Evolutionary conservation across 306 rosid species (phyloP).

Genomic region (Elaeagnus macrophylla): DNA sequence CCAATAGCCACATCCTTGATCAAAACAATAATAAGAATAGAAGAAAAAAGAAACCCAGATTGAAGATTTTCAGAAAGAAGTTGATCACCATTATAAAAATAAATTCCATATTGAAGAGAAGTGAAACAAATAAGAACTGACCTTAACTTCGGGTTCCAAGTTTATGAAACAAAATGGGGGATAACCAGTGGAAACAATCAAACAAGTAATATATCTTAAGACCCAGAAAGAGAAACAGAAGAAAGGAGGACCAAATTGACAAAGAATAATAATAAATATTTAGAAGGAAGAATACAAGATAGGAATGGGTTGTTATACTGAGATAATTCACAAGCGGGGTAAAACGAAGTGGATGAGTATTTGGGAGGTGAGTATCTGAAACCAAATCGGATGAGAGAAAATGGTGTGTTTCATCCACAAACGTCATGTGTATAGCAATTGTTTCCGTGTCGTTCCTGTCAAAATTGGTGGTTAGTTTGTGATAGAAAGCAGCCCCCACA

Average conservation of each 20-base stretch:
- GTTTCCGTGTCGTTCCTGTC: too few species aligned
- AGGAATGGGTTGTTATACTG: conserved; percentile 24
- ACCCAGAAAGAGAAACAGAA: conserved; percentile 20
- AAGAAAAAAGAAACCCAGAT: too few species aligned
- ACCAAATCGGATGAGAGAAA: conserved; percentile 47
- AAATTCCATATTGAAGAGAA: neutral
- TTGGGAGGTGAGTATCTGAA: conserved; percentile 57
- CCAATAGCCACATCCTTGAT: too few species aligned
- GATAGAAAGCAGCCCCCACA: too few species aligned
- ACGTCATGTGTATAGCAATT: conserved; percentile 48
- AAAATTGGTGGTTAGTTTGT: too few species aligned
- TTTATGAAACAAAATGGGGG: conserved; percentile 32
- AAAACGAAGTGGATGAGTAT: conserved; percentile 56
- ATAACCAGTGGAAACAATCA: conserved; percentile 21
- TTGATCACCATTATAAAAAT: neutral
- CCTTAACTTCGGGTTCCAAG: conserved; percentile 27
- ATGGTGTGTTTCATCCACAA: conserved; percentile 47
- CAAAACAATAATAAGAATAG: too few species aligned
- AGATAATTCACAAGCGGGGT: conserved; percentile 18
- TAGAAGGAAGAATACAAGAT: conserved; percentile 29
- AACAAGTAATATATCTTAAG: conserved; percentile 17
- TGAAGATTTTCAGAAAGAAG: conserved; percentile 4
- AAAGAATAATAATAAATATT: conserved; percentile 23
- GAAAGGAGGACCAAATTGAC: neutral
- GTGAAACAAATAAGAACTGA: conserved; percentile 12